A percentile compares a stretch with the other conserved stretches of the same genome.
Evolutionary conservation across 2,329 filamentous ascomycete species (phyloP).

Genomic region (Calonectria naviculata): DNA sequence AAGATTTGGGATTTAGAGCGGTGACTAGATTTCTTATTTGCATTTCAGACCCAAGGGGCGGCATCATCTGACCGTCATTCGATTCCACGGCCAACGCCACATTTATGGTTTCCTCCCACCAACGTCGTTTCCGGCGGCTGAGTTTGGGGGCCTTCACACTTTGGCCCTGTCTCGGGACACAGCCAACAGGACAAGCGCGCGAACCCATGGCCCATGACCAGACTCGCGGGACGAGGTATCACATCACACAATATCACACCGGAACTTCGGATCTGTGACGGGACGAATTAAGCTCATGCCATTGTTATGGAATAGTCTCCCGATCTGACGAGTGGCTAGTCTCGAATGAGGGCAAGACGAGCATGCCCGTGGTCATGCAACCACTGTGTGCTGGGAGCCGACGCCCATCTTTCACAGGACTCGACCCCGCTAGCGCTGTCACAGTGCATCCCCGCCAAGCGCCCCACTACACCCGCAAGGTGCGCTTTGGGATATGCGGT

Average conservation of each 20-base stretch:
- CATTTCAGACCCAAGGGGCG: not conserved
- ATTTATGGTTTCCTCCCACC: not conserved
- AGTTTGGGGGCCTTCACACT: not conserved
- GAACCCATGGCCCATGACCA: not conserved
- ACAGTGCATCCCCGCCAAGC: conserved; percentile 37
- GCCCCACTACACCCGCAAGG: conserved; percentile 1
- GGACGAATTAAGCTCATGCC: conserved; percentile 21
- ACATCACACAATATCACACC: conserved; percentile 13
- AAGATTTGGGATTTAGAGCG: not conserved
- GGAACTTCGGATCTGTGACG: conserved; percentile 9
- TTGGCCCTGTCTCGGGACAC: not conserved
- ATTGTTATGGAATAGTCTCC: conserved; percentile 14
- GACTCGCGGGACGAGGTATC: not conserved
- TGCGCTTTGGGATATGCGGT: conserved; percentile 8
- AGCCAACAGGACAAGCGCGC: conserved; percentile 4
- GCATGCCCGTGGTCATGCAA: not conserved
- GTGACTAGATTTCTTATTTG: not conserved
- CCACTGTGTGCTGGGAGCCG: conserved; percentile 1
- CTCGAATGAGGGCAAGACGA: not conserved
- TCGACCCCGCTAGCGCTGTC: conserved; percentile 37
- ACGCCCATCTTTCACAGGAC: not conserved
- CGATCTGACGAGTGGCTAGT: conserved; percentile 11
- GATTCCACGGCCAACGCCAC: not conserved
- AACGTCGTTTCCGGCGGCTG: not conserved
- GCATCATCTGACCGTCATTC: conserved; percentile 20